Evolutionary conservation across 2,329 filamentous ascomycete species (phyloP).

Genomic region (Penicillium oxalicum): DNA sequence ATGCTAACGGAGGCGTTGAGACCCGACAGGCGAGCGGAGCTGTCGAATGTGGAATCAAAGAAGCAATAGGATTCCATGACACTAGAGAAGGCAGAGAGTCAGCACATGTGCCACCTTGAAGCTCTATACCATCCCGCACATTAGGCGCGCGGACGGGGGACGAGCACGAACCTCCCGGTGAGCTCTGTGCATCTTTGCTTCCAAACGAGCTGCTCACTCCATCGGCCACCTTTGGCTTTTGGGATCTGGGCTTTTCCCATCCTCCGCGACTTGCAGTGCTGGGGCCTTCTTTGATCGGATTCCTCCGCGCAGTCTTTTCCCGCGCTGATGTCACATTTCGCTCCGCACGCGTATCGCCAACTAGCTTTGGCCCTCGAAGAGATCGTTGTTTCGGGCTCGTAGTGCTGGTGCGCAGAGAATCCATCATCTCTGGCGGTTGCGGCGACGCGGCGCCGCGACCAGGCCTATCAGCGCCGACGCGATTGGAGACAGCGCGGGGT

Average conservation of each 20-base stretch:
- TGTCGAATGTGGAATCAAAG: constrained; percentile 62
- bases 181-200: constrained; percentile 31
- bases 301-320: constrained; percentile 58
- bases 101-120: not conserved
- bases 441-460: constrained; percentile 27
- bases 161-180: constrained; percentile 25
- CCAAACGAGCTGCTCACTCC: constrained; percentile 18
- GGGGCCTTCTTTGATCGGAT: constrained; percentile 46
- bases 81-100: constrained; percentile 19
- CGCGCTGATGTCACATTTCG: constrained; percentile 52
- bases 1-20: constrained; percentile 56
- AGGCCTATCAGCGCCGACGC: constrained; percentile 31
- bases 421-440: constrained; percentile 27
- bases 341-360: constrained; percentile 37
- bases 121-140: not conserved
- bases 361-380: constrained; percentile 31
- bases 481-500: constrained; percentile 38
- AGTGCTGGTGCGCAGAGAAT: constrained; percentile 26
- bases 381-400: constrained; percentile 28
- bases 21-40: constrained; percentile 67
- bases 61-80: constrained; percentile 74
- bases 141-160: not conserved
- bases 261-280: constrained; percentile 30
- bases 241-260: constrained; percentile 29
- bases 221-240: constrained; percentile 22